phyloP scores from a whole-genome alignment of 176 grass and related monocot genomes.

The Raddia guianensis region DNA sequence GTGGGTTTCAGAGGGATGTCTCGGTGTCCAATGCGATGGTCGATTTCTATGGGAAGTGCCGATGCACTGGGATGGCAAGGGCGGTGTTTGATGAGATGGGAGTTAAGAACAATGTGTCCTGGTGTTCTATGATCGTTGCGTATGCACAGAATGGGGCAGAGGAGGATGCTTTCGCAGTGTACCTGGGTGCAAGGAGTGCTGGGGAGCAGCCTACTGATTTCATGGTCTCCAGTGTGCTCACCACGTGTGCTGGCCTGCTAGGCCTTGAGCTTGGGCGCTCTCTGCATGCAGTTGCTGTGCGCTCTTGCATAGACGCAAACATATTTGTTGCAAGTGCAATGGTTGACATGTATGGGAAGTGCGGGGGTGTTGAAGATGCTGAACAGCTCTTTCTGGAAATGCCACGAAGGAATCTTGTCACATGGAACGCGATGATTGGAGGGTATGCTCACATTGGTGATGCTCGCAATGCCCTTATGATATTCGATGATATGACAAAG shows the following conservation, averaged over 20 bases:
- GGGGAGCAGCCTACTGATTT: constrained; percentile 68
- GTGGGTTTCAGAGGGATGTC: constrained; percentile 46
- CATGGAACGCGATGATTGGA: constrained; percentile 77
- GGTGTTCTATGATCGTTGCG: constrained; percentile 69
- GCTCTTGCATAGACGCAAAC: constrained; percentile 62
- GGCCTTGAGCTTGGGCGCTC: constrained; percentile 67
- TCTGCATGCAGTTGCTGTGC: constrained; percentile 59
- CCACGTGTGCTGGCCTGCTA: constrained; percentile 70
- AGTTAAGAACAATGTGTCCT: constrained; percentile 67
- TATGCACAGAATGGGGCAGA: constrained; percentile 69
- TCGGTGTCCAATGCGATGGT: constrained; percentile 66
- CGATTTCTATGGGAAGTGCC: constrained; percentile 85
- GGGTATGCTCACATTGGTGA: constrained; percentile 70
- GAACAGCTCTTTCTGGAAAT: constrained; percentile 56
- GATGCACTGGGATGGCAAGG: constrained; percentile 42
- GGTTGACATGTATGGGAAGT: constrained; percentile 88
- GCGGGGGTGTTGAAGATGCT: constrained; percentile 61
- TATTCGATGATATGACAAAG: constrained; percentile 67
- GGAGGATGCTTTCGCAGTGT: constrained; percentile 70
- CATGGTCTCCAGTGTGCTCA: constrained; percentile 77
- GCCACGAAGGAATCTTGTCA: constrained; percentile 61
- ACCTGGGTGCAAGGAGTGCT: constrained; percentile 59
- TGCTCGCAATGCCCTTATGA: constrained; percentile 53
- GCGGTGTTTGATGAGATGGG: constrained; percentile 65
- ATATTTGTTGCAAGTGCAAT: constrained; percentile 76